Evolutionary conservation across 805 yeast genomes (phyloP).

Genomic region (Diddensiella santjacobensis): DNA sequence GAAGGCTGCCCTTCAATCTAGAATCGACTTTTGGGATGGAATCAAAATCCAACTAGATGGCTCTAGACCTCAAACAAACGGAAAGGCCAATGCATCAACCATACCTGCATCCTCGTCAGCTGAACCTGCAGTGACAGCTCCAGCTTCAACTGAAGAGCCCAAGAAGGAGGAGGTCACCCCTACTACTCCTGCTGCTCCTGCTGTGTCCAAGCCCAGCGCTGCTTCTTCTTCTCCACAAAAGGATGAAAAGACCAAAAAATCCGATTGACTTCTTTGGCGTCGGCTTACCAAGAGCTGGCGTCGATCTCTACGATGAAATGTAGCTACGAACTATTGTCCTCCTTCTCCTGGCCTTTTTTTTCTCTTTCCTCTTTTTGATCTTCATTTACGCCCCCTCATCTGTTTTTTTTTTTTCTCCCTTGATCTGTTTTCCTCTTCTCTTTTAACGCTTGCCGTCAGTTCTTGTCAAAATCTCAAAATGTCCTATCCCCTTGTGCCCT

Average conservation of each 20-base stretch:
- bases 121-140: not conserved
- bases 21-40: conserved; percentile 23
- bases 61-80: not conserved
- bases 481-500: too few relatives aligned
- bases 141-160: not conserved
- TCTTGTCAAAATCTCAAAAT: too few relatives aligned
- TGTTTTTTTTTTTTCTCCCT: not conserved
- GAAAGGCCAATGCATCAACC: not conserved
- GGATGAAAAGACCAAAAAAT: not conserved
- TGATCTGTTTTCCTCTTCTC: too few relatives aligned
- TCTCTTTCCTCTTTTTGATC: not conserved
- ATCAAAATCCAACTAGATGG: conserved; percentile 8
- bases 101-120: not conserved
- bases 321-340: not conserved
- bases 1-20: conserved; percentile 19
- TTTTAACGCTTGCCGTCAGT: too few relatives aligned
- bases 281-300: not conserved
- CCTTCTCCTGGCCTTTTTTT: not conserved
- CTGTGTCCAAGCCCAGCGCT: not conserved
- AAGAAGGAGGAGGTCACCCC: not conserved
- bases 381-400: not conserved
- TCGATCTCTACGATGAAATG: not conserved
- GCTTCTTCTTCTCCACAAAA: not conserved
- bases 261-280: not conserved
- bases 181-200: not conserved